These are phyloP conservation scores for Aquanectria penicillioides DNA, from an alignment of 2,329 filamentous ascomycete genomes.

Conservation along the genomic window DNA sequence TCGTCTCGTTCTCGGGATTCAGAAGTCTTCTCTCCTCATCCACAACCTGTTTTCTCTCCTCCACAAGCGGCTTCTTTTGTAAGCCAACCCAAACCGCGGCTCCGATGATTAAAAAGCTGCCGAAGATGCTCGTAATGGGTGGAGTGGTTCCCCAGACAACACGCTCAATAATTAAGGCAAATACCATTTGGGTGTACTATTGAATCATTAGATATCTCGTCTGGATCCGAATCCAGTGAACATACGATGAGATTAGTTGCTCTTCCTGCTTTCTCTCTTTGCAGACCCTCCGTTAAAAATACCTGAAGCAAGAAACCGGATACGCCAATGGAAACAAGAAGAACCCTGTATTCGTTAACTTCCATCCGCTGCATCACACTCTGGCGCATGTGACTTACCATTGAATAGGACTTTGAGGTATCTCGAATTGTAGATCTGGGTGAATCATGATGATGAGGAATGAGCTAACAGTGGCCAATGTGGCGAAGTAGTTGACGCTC, in stretches of 20 bases:
- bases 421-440: constrained; percentile 53
- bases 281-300: constrained; percentile 76
- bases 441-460: constrained; percentile 64
- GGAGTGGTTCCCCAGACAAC: constrained; percentile 56
- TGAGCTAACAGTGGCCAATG: constrained; percentile 73
- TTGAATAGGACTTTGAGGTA: constrained; percentile 40
- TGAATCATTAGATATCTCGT: constrained; percentile 25
- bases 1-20: constrained; percentile 15
- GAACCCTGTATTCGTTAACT: constrained; percentile 54
- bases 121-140: constrained; percentile 49
- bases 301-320: constrained; percentile 85
- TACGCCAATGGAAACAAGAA: constrained; percentile 70
- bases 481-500: constrained; percentile 81
- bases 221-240: rapidly evolving
- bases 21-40: constrained; percentile 51
- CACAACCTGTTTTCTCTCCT: constrained; percentile 26
- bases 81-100: constrained; percentile 55
- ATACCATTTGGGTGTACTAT: constrained; percentile 47
- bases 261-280: constrained; percentile 68
- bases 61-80: constrained; percentile 48
- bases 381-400: constrained; percentile 30
- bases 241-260: constrained; percentile 47
- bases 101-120: constrained; percentile 52
- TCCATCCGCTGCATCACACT: no score
- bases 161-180: constrained; percentile 51